Conservation (phyloP, 768 basidiomycete species). For the Suillus spraguei region DNA sequence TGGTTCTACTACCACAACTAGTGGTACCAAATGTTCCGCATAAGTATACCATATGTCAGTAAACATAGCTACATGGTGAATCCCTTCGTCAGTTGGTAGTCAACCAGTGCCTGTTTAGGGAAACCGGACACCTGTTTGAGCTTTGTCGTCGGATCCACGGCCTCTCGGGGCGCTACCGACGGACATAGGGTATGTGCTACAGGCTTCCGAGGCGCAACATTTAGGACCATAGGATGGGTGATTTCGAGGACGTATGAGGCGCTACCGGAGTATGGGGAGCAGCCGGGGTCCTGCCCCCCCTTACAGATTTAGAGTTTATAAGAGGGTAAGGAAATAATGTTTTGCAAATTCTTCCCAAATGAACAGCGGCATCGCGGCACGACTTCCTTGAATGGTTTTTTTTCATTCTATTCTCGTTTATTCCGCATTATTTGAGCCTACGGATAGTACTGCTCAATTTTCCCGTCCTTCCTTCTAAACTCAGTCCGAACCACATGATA, state of each 20-base stretch:
- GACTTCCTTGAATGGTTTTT: too few species aligned
- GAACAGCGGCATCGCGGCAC: too few species aligned
- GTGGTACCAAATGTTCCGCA: neutral
- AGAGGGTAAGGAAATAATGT: too few species aligned
- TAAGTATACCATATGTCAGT: conserved; percentile 1
- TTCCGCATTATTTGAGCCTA: too few species aligned
- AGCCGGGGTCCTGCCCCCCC: too few species aligned
- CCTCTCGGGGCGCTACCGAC: neutral
- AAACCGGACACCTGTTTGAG: neutral
- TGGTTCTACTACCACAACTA: neutral
- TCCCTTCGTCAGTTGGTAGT: neutral
- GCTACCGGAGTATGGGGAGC: too few species aligned
- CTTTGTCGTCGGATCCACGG: neutral
- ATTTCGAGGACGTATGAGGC: neutral
- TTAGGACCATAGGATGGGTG: neutral
- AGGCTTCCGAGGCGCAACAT: neutral
- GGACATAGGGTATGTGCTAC: neutral
- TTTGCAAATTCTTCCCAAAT: too few species aligned
- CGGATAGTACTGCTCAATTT: neutral
- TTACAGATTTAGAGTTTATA: too few species aligned
- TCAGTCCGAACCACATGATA: neutral
- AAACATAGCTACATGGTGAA: neutral
- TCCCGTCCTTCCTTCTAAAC: neutral
- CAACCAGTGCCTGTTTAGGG: neutral
- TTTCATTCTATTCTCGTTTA: too few species aligned